phyloP scores from a whole-genome alignment of 2,329 filamentous ascomycete genomes.

The Hypoxylon sp. region DNA sequence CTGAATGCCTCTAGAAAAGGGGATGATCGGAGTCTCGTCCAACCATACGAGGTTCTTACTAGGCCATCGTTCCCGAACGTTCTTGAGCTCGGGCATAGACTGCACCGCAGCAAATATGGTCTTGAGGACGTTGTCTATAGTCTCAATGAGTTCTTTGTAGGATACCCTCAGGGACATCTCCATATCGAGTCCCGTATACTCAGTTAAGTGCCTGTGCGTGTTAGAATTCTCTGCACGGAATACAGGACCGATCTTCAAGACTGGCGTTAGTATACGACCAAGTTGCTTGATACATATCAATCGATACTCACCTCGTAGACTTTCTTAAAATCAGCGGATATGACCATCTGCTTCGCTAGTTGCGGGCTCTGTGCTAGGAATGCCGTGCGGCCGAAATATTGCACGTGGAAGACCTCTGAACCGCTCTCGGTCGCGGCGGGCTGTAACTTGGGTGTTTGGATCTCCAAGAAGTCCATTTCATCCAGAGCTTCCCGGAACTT shows the following conservation, averaged over 20 bases:
- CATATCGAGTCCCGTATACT: slow-evolving; percentile 92
- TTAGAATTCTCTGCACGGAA: slow-evolving; percentile 97
- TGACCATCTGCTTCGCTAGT: slow-evolving; percentile 91
- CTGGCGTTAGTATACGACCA: slow-evolving; percentile 60
- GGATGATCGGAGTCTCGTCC: slow-evolving; percentile 85
- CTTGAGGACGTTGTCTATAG: slow-evolving; percentile 88
- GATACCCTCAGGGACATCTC: slow-evolving; percentile 92
- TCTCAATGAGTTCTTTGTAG: slow-evolving; percentile 86
- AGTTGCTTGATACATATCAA: neutral
- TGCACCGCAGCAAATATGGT: slow-evolving; percentile 76
- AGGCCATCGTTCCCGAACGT: slow-evolving; percentile 86
- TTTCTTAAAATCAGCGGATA: slow-evolving; percentile 84
- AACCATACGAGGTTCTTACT: slow-evolving; percentile 89
- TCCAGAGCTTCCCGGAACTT: slow-evolving; percentile 82
- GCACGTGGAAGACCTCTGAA: slow-evolving; percentile 89
- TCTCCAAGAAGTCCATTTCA: slow-evolving; percentile 85
- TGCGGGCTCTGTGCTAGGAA: slow-evolving; percentile 94
- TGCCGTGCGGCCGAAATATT: slow-evolving; percentile 89
- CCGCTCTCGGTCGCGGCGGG: slow-evolving; percentile 91
- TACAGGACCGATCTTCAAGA: slow-evolving; percentile 90
- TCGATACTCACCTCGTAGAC: slow-evolving; percentile 21
- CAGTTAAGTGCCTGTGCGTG: slow-evolving; percentile 92
- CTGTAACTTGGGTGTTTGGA: slow-evolving; percentile 92
- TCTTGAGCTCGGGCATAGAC: slow-evolving; percentile 73
- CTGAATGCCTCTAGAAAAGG: slow-evolving; percentile 84